Evolutionary conservation across 441 rosid species (phyloP), one percentile per base, ranked within the genome.

Genomic region (Pelargonium cotyledonis): DNA sequence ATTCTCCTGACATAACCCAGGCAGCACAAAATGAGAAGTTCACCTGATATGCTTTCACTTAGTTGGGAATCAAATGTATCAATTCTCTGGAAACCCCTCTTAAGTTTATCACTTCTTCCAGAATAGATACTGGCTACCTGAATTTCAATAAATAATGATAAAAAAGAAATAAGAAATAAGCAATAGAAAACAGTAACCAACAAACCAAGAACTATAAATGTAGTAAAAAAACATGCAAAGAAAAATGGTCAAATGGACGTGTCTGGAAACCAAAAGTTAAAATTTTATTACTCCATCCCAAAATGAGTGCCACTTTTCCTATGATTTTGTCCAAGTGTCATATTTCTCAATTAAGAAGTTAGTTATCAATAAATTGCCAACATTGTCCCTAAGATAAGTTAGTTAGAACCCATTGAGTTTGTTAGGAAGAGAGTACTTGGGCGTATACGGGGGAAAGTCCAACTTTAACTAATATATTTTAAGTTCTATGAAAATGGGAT

Each of bases 21-120:
- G 3, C 29, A 23, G 35, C 57, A 73, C 65, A 68, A 38, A 68
- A 40, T 65, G 66, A 63, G 67, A 35, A 68, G 70, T 41, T 70
- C 75, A 86, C 90, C 85, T 70, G 81, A 81, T 69, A 76, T 71
- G 72, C 72, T 69, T 82, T 86, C 93, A 68, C 78, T 77, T 83
- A 82, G 82, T 65, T 81, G 85, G 74, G 70, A 83, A 79, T 88
- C 86, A 72, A 76, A 76, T 11, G 89, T 78, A 67, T 83, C 85
- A 76, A 85, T 82, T 58, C 83, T 85, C 78, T 82, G 89, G 69
- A 82, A 81, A n/a, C 85, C 88, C 81, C 89, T 86, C 76, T 86
- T 85, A 15, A 81, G 85, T 21, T 85, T 80, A 61, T 85, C 86
- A 67, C 79, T 82, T 81, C 80, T 83, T 68, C 75, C 66, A 68